Percentiles rank a stretch among this genome's conserved stretches.
phyloP scores from a whole-genome alignment of 2,329 filamentous ascomycete genomes.

The Penicillium verrucosum region DNA sequence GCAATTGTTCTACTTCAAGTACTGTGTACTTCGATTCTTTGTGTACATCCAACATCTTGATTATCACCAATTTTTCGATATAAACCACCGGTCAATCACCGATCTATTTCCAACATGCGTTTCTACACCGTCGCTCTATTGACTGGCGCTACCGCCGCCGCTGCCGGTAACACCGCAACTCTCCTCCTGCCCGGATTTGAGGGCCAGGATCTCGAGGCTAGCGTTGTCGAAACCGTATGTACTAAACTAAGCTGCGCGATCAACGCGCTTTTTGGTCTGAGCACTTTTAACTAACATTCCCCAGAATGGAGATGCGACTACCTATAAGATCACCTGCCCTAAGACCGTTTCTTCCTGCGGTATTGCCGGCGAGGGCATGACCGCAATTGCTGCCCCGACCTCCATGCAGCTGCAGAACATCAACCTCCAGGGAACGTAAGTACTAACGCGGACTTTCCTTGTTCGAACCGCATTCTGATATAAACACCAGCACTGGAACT shows the following conservation, averaged over 20 bases:
- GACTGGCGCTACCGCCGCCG: conserved; percentile 24
- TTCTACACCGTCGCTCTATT: conserved; percentile 26
- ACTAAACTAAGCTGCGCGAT: not conserved
- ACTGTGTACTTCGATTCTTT: conserved; percentile 10
- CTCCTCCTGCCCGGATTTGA: conserved; percentile 25
- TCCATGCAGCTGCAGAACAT: conserved; percentile 18
- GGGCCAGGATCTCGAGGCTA: conserved; percentile 20
- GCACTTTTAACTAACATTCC: conserved; percentile 1
- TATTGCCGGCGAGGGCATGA: conserved; percentile 22
- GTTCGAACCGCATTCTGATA: not conserved
- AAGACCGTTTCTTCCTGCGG: conserved; percentile 15
- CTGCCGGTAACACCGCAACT: conserved; percentile 20
- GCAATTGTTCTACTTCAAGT: conserved; percentile 13
- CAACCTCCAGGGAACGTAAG: conserved; percentile 20
- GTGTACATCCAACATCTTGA: conserved; percentile 4
- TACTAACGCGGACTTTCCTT: not conserved
- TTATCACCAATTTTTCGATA: not conserved
- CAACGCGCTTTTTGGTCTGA: not conserved
- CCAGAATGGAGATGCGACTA: conserved; percentile 23
- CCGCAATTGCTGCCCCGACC: conserved; percentile 22
- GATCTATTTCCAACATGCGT: conserved; percentile 20
- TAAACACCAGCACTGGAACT: conserved; percentile 12
- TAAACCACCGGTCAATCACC: conserved; percentile 2
- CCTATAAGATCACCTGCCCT: conserved; percentile 25
- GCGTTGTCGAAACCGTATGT: conserved; percentile 19